phyloP scores from a whole-genome alignment of 495 filamentous ascomycete genomes.

The Pseudoneurospora amorphoporcata region DNA sequence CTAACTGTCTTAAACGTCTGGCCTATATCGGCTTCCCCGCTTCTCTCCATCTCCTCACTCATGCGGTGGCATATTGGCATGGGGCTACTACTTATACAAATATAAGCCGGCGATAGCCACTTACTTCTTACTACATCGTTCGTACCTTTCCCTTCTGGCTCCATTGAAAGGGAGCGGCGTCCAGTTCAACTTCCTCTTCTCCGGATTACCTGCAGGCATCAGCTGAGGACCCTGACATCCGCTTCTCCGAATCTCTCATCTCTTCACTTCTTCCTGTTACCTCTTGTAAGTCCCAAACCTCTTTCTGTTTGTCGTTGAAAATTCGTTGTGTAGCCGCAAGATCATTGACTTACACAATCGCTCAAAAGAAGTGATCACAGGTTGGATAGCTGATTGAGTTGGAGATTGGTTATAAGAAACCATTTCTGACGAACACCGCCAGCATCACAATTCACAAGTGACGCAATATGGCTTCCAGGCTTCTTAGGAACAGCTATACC shows the following conservation, averaged over 20 bases:
- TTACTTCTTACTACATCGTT: neutral
- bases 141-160: neutral
- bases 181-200: neutral
- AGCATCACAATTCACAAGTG: neutral
- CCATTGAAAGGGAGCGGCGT: neutral
- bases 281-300: neutral
- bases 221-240: neutral
- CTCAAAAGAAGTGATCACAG: neutral
- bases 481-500: neutral
- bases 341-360: neutral
- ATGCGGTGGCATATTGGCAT: neutral
- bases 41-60: neutral
- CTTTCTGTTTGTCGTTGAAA: neutral
- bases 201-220: neutral
- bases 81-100: neutral
- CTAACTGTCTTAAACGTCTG: neutral
- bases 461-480: neutral
- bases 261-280: neutral
- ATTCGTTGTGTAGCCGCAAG: neutral
- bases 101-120: conserved; percentile 9
- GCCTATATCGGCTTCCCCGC: neutral
- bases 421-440: neutral
- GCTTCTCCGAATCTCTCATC: neutral
- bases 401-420: neutral
- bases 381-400: neutral